phyloP scores from a whole-genome alignment of 1,284 basidiomycete species.

The Inonotus obliquus region DNA sequence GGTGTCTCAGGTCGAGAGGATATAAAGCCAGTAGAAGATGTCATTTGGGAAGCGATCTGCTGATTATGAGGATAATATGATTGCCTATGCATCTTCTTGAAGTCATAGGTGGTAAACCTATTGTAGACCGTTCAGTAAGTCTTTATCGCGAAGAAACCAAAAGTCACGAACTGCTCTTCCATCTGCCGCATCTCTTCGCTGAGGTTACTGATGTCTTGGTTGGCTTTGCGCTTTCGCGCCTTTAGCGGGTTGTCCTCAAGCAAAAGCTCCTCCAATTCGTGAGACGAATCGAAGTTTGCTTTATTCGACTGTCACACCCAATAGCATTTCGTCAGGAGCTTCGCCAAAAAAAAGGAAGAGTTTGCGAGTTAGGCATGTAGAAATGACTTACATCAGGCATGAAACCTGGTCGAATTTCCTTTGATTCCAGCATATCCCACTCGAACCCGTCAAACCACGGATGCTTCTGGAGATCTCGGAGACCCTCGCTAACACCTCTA shows the following conservation, averaged over 20 bases:
- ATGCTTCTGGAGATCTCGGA: conserved; percentile 74
- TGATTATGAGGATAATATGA: conserved; percentile 81
- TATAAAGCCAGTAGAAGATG: conserved; percentile 39
- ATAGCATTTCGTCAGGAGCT: background rate
- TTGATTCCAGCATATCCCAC: conserved; percentile 82
- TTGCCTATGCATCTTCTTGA: conserved; percentile 76
- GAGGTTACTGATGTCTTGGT: conserved; percentile 76
- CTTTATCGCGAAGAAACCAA: background rate
- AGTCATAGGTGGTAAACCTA: conserved; percentile 80
- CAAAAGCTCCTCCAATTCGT: conserved; percentile 93
- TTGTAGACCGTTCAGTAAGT: background rate
- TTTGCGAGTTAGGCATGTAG: background rate
- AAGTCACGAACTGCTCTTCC: conserved; percentile 88
- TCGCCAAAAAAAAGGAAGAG: conserved; percentile 6
- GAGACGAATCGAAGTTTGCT: conserved; percentile 99
- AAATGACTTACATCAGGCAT: conserved; percentile 76
- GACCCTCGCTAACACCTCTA: conserved; percentile 72
- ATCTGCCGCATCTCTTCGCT: conserved; percentile 92
- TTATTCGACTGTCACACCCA: conserved; percentile 72
- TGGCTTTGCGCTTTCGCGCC: conserved; percentile 87
- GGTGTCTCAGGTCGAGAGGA: conserved; percentile 46
- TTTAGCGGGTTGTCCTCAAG: conserved; percentile 97
- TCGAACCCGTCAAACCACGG: conserved; percentile 86
- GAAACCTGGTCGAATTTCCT: conserved; percentile 82
- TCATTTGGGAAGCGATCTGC: conserved; percentile 49